Conservation (phyloP, 371 early-diverging fungal species). For the Apophysomyces elegans region DNA sequence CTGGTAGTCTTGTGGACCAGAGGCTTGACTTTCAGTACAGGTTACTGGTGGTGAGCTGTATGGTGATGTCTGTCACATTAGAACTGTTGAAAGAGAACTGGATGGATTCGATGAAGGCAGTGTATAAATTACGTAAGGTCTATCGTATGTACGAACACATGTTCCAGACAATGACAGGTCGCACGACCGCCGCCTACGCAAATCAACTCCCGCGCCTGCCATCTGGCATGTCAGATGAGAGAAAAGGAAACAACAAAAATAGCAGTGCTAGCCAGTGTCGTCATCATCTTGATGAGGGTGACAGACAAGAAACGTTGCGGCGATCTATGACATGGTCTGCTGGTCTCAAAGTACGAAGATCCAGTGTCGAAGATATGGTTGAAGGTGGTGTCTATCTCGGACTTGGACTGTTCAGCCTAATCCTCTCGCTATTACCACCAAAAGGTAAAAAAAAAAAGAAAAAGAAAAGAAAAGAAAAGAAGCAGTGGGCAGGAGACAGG, state of each 20-base stretch:
- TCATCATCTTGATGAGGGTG: background rate
- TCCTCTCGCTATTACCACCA: constrained; percentile 31
- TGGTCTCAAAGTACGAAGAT: background rate
- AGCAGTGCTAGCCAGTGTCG: no score
- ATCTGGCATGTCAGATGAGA: background rate
- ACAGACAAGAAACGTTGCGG: background rate
- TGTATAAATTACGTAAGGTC: constrained; percentile 36
- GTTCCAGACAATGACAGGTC: constrained; percentile 26
- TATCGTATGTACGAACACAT: constrained; percentile 33
- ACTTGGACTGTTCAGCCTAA: constrained; percentile 33
- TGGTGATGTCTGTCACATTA: constrained; percentile 38
- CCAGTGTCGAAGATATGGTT: background rate
- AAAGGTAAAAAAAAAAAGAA: constrained; percentile 32
- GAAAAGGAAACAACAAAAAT: no score
- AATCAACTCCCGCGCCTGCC: background rate
- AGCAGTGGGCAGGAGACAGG: background rate
- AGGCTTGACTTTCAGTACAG: constrained; percentile 20
- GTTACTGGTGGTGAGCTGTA: constrained; percentile 29
- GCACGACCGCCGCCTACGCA: constrained; percentile 12
- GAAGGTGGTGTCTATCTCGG: constrained; percentile 36
- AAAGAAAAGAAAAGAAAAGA: constrained; percentile 1
- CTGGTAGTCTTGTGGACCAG: background rate
- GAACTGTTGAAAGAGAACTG: constrained; percentile 35
- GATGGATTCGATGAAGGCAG: constrained; percentile 36
- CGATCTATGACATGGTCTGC: background rate